Base-by-base conservation (phyloP, 345 rosid species). In the Bruguiera sexangula region DNA sequence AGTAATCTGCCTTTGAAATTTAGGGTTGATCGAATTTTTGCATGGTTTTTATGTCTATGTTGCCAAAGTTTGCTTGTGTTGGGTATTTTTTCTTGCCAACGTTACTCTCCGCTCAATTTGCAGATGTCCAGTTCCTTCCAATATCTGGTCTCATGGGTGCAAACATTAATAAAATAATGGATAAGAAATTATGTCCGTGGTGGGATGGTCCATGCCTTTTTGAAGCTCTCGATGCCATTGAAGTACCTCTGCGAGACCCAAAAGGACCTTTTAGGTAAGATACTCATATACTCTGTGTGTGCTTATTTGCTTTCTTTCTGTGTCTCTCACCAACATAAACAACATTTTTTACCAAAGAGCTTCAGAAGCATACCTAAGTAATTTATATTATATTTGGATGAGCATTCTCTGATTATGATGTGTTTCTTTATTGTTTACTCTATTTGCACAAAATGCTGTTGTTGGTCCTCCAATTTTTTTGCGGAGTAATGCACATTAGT, bases 41-140 rank as follows among this genome's bases (percentile, higher is more conserved):
- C 10, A 43, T 43, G 46, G 46, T 39, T 39, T 9, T 39, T 39
- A 9, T 2, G 46, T 9, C 46, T 39, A 39, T 9, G 15, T 39
- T 39, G 46, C 46, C 16, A 0, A 43, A 18, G 48, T 11, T 43
- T 43, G 16, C 16, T 13, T 13, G 19, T 5, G 3, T 13, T 11
- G 19, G 50, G 50, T 13, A 10, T 10, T 32, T 11, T 43, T 43
- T 43, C 50, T 11, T 15, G 4, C 50, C 5, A 13, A 13, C 3
- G 6, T 60, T 57, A 51, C 37, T 61, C 60, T 63, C 52, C 15
- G 52, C 27, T 73, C 31, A 77, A 60, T 69, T 62, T 83, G 78
- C 86, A 95, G 99, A 95, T 87, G 94, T 95, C 16, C 73, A 59
- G 66, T 95, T 95, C 77, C 85, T 95, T 58, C 99, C 99, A 37